Percentiles rank a stretch among this genome's conserved stretches.
Evolutionary conservation across 192 early-diverging fungal genomes (phyloP).

Genomic region (Phlyctochytrium planicorne): DNA sequence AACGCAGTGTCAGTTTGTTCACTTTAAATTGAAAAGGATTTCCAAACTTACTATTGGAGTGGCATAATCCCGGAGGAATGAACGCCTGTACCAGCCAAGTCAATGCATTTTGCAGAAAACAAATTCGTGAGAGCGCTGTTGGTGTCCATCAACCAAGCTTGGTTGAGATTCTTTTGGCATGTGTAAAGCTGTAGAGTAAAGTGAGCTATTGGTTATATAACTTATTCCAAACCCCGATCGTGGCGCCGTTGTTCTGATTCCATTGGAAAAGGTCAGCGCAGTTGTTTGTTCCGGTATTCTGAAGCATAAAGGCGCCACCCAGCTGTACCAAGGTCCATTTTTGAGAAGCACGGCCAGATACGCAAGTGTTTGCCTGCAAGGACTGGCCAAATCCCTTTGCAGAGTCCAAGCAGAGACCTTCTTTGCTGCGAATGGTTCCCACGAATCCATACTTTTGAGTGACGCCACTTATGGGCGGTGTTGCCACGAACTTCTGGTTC

Average conservation of each 20-base stretch:
- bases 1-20: not conserved
- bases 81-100: not conserved
- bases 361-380: conserved; percentile 1
- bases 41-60: not conserved
- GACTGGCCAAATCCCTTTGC: not conserved
- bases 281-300: conserved; percentile 1
- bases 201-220: too few species aligned
- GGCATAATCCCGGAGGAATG: not conserved
- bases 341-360: not conserved
- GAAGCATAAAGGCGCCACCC: not conserved
- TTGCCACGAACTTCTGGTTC: not conserved
- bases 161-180: not conserved
- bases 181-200: conserved; percentile 1
- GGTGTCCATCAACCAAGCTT: not conserved
- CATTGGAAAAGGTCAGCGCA: not conserved
- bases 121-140: not conserved
- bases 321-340: not conserved
- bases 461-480: not conserved
- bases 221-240: not conserved
- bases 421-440: not conserved
- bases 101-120: not conserved
- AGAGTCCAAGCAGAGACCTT: not conserved
- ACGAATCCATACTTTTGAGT: not conserved
- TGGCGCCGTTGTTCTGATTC: conserved; percentile 5
- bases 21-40: not conserved